phyloP scores from a whole-genome alignment of 1,284 basidiomycete genomes.

The Cryptococcus sp. region DNA sequence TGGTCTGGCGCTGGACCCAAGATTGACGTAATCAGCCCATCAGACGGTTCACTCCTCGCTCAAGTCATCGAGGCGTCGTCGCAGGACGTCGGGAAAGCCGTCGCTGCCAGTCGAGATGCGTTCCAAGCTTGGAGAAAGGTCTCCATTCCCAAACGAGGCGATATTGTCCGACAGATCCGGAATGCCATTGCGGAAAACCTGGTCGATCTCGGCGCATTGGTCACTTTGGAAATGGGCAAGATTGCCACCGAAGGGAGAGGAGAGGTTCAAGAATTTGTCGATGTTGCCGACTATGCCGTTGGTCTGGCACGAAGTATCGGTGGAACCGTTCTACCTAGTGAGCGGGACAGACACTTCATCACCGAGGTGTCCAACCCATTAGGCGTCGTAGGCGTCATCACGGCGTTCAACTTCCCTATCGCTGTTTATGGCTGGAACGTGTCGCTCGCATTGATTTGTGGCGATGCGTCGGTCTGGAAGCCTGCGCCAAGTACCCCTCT shows the following conservation, averaged over 20 bases:
- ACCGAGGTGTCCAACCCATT: conserved; percentile 86
- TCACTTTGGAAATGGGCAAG: conserved; percentile 77
- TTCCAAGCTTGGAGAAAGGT: conserved; percentile 67
- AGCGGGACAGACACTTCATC: conserved; percentile 78
- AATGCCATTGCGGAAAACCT: conserved; percentile 74
- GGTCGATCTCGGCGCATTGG: conserved; percentile 70
- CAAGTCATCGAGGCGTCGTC: conserved; percentile 61
- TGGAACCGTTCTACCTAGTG: conserved; percentile 73
- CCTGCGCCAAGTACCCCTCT: conserved; percentile 81
- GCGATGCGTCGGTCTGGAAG: conserved; percentile 90
- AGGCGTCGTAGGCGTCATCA: conserved; percentile 80
- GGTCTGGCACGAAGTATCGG: conserved; percentile 87
- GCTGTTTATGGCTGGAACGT: conserved; percentile 90
- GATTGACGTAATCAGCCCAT: conserved; percentile 17
- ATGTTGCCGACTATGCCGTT: conserved; percentile 77
- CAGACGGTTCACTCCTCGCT: conserved; percentile 21
- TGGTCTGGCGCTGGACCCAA: conserved; percentile 15
- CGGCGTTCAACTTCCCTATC: conserved; percentile 85
- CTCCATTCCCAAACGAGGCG: conserved; percentile 78
- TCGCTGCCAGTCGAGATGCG: conserved; percentile 69
- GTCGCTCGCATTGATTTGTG: conserved; percentile 77
- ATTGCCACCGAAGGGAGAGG: conserved; percentile 80
- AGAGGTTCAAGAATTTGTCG: conserved; percentile 89
- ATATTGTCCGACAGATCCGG: conserved; percentile 78
- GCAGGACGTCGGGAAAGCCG: conserved; percentile 64